Evolutionary conservation across 306 rosid species (phyloP).

Genomic region (Sechiopsis laciniata): DNA sequence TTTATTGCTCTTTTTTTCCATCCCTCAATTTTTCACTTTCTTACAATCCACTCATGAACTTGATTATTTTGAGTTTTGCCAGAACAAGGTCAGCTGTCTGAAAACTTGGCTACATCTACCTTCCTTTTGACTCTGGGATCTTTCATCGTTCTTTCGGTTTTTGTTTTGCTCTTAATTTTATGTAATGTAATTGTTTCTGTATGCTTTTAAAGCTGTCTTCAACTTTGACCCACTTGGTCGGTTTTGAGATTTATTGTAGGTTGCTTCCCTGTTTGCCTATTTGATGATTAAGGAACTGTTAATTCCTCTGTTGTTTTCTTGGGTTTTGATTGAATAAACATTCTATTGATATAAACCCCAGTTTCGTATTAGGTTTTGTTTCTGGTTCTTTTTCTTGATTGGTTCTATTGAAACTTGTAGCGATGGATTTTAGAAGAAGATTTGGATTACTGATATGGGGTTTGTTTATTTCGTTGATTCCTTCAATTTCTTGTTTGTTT

Average conservation of each 20-base stretch:
- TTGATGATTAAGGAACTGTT: conserved; percentile 10
- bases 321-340: conserved; percentile 21
- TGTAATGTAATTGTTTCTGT: conserved; percentile 21
- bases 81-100: conserved; percentile 23
- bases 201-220: conserved; percentile 32
- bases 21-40: not conserved
- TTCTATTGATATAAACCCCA: conserved; percentile 23
- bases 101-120: not conserved
- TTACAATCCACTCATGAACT: not conserved
- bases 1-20: not conserved
- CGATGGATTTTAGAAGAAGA: conserved; percentile 42
- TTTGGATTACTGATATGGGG: conserved; percentile 38
- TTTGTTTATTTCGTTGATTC: conserved; percentile 36
- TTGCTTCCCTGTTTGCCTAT: conserved; percentile 17
- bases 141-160: not conserved
- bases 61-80: not conserved
- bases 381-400: conserved; percentile 7
- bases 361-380: conserved; percentile 9
- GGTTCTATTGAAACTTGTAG: conserved; percentile 23
- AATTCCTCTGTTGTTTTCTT: conserved; percentile 18
- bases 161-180: not conserved
- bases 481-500: conserved; percentile 43
- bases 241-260: conserved; percentile 23
- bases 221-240: conserved; percentile 25
- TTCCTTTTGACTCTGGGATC: conserved; percentile 15